These are phyloP conservation scores for Babesia sp. DNA, from an alignment of 169 alveolate species.

Conservation along the genomic window DNA sequence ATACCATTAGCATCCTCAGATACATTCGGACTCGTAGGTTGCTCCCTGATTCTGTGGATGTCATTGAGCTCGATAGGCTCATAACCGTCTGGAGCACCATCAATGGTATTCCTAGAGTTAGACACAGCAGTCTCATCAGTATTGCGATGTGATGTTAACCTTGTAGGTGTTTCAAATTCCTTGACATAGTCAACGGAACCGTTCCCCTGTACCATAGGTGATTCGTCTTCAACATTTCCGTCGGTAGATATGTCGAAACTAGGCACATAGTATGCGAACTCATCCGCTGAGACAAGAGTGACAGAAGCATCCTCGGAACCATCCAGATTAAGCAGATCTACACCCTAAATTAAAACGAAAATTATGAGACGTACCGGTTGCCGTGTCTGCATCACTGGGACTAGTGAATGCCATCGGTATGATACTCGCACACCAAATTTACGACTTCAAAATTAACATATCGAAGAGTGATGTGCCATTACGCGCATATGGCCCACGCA, in stretches of 20 bases:
- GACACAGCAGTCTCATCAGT: neutral
- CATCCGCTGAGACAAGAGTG: neutral
- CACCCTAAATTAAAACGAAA: no score
- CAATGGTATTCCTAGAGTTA: neutral
- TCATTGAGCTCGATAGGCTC: neutral
- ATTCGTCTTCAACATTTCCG: neutral
- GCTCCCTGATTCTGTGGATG: neutral
- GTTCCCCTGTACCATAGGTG: neutral
- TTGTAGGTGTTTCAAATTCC: neutral
- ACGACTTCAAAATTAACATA: neutral
- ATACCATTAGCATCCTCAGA: neutral
- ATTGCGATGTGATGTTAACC: neutral
- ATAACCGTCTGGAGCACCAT: neutral
- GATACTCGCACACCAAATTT: neutral
- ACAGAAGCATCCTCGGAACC: neutral
- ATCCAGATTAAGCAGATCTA: neutral
- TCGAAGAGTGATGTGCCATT: neutral
- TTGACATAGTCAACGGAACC: slow-evolving; percentile 2
- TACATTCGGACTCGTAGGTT: neutral
- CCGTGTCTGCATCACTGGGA: neutral
- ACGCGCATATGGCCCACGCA: neutral
- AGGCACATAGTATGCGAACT: neutral
- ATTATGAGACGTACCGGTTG: neutral
- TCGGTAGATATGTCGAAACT: slow-evolving; percentile 17
- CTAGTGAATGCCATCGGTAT: neutral